phyloP scores from a whole-genome alignment of 495 filamentous ascomycete genomes.

The Penicillium arizonense region DNA sequence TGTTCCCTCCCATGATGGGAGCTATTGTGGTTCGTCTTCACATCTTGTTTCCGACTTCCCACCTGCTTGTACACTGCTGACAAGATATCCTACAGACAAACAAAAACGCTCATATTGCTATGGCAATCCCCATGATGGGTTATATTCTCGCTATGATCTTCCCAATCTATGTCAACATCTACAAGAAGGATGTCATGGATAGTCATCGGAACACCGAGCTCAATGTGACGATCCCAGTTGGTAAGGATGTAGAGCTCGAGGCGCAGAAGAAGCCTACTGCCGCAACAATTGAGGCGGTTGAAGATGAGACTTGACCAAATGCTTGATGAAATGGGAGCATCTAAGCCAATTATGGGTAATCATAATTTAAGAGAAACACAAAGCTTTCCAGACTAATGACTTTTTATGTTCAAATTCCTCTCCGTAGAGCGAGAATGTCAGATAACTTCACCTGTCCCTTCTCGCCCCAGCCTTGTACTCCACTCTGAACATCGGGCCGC shows the following conservation, averaged over 20 bases:
- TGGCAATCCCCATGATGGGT: constrained; percentile 42
- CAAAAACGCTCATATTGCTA: constrained; percentile 30
- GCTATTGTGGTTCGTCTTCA: constrained; percentile 12
- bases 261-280: constrained; percentile 11
- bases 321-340: too few relatives aligned
- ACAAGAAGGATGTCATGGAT: constrained; percentile 45
- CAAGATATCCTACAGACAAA: constrained; percentile 2
- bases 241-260: constrained; percentile 17
- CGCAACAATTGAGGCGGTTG: constrained; percentile 7
- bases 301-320: not conserved
- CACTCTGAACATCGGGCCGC: constrained; percentile 68
- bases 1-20: constrained; percentile 66
- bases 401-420: constrained; percentile 29
- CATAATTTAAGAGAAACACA: too few relatives aligned
- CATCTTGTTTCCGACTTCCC: not conserved
- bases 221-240: constrained; percentile 14
- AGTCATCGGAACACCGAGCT: constrained; percentile 42
- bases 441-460: constrained; percentile 66
- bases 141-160: constrained; percentile 44
- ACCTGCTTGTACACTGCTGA: not conserved
- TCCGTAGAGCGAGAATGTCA: constrained; percentile 63
- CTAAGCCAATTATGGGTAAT: too few relatives aligned
- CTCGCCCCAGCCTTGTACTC: constrained; percentile 76
- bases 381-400: not conserved
- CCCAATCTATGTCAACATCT: constrained; percentile 48